These are phyloP conservation scores for Anthostomella pinea DNA, from an alignment of 2,329 filamentous ascomycete species.

Conservation along the genomic window DNA sequence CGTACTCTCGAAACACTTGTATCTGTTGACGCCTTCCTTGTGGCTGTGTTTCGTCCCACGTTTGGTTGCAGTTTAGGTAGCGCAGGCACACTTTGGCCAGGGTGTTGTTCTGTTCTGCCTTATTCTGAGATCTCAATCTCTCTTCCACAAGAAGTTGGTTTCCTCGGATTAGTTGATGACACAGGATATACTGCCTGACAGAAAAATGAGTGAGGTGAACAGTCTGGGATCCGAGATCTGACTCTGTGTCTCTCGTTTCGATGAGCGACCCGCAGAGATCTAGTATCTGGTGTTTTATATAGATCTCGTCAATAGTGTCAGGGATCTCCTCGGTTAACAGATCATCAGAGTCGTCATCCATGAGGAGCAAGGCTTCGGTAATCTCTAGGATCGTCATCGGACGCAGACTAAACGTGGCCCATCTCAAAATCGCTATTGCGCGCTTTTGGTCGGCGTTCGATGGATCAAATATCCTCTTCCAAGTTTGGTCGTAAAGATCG, in stretches of 20 bases:
- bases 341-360: constrained; percentile 2
- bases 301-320: constrained; percentile 8
- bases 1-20: no score
- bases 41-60: constrained; percentile 6
- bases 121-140: constrained; percentile 2
- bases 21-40: no score
- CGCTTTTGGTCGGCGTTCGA: constrained; percentile 16
- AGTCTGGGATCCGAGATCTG: constrained; percentile 2
- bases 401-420: constrained; percentile 24
- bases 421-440: constrained; percentile 29
- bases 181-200: constrained; percentile 11
- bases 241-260: constrained; percentile 2
- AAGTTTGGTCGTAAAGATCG: constrained; percentile 31
- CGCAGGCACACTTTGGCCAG: constrained; percentile 11
- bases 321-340: constrained; percentile 9
- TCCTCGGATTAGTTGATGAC: background rate
- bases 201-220: constrained; percentile 15
- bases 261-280: constrained; percentile 13
- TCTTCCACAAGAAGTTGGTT: constrained; percentile 3
- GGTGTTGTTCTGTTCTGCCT: constrained; percentile 8
- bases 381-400: constrained; percentile 10
- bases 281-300: constrained; percentile 11
- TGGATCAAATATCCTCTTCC: constrained; percentile 21
- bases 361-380: constrained; percentile 8
- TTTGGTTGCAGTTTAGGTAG: constrained; percentile 5